Conservation (phyloP, 139 green algal genomes). For the Picochlorum sp. region DNA sequence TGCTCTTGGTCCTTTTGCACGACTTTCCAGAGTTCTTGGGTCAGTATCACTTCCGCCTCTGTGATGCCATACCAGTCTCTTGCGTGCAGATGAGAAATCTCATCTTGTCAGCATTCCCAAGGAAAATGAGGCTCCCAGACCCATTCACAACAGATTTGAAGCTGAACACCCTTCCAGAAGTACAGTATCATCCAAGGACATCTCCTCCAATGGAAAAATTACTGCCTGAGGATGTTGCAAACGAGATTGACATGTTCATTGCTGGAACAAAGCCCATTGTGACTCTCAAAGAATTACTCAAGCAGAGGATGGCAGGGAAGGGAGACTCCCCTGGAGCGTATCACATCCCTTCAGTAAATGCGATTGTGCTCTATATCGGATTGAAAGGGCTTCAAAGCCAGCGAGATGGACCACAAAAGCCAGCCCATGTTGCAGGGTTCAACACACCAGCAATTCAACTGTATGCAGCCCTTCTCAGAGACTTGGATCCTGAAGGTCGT, state of each 20-base stretch:
- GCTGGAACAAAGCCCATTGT: constrained; percentile 7
- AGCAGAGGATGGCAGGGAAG: constrained; percentile 43
- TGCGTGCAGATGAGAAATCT: constrained; percentile 97
- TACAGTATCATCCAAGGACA: constrained; percentile 65
- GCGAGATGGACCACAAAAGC: constrained; percentile 3
- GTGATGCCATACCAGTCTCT: constrained; percentile 80
- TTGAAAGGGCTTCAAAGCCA: constrained; percentile 32
- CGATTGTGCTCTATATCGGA: constrained; percentile 88
- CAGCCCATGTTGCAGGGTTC: constrained; percentile 24
- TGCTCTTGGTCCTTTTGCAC: constrained; percentile 98
- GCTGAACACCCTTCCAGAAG: constrained; percentile 92
- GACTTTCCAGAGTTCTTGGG: constrained; percentile 99
- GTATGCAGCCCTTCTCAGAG: constrained; percentile 53
- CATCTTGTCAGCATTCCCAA: constrained; percentile 91
- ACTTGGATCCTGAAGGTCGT: constrained; percentile 83
- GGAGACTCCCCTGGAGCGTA: constrained; percentile 38
- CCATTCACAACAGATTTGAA: constrained; percentile 98
- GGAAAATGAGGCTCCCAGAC: constrained; percentile 95
- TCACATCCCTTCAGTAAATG: constrained; percentile 79
- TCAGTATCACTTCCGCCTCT: constrained; percentile 91
- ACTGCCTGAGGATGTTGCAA: constrained; percentile 45
- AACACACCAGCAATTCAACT: constrained; percentile 62
- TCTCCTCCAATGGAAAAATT: constrained; percentile 37
- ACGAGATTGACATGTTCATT: constrained; percentile 61
- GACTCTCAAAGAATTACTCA: constrained; percentile 37